Base-by-base conservation (phyloP, 2,329 filamentous ascomycete species). In the Rhynchosporium graminicola region DNA sequence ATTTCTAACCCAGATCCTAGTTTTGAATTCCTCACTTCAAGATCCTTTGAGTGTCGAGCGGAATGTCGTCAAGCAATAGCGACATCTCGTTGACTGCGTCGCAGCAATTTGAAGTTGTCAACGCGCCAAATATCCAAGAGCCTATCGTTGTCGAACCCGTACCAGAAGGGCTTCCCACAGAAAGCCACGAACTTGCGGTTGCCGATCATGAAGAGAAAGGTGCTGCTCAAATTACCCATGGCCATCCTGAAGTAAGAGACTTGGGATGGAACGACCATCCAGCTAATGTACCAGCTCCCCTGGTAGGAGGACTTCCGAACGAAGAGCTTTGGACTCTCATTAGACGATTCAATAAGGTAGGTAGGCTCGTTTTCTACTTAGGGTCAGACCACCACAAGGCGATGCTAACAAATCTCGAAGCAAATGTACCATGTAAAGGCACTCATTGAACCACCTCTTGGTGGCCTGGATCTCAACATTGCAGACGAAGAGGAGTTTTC, bases 401-500 rank as follows among this genome's bases (percentile, higher is more conserved):
- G 3, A 28, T 28, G 13, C 84, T 87, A 8, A 68, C 74, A 0
- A 70, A 76, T 40, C 15, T n/a, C 8, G 15, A 46, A 68, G 65
- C 63, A 68, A 68, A 67, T 69, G 64, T 69, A 67, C 50, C 68
- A 69, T 64, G 64, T 69, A 42, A 68, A 67, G 57, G 52, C 55
- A 3, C 47, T 69, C 10, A 40, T 62, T 29, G 63, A 65, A 31
- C 77, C 82, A 76, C 84, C 7, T 0, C 82, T 89, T 0, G 89
- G 88, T 5, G 85, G 86, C 13, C 78, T 96, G 43, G 91, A 96
- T 74, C 81, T 96, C 63, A 91, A 92, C 68, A 88, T 91, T 61
- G 87, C 90, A 4, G 88, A 92, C 45, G 87, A 94, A 59, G 91
- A 95, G 68, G 89, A 93, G 62, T 95, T 95, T 74, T 91, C 89